Conservation (phyloP, 1,284 basidiomycete genomes). For the Apiotrichum veenhuisii region DNA sequence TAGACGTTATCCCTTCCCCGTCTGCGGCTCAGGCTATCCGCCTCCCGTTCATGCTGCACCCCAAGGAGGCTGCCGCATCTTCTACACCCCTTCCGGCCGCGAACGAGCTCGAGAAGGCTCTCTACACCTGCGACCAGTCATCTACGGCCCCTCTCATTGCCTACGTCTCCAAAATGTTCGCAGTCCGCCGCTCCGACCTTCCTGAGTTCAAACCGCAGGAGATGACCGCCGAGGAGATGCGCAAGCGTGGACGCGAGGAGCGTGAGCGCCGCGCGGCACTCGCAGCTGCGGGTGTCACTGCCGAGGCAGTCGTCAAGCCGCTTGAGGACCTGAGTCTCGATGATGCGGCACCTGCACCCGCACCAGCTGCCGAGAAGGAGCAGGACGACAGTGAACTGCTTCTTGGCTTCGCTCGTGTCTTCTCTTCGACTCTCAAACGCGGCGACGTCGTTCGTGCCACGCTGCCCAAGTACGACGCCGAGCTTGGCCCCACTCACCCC, state of each 20-base stretch:
- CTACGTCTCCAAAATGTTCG: constrained; percentile 99
- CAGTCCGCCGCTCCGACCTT: constrained; percentile 71
- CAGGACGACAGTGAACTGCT: constrained; percentile 57
- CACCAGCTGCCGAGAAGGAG: constrained; percentile 6
- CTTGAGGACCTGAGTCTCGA: constrained; percentile 7
- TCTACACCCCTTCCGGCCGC: constrained; percentile 54
- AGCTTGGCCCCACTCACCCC: constrained; percentile 63
- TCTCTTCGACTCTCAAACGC: constrained; percentile 75
- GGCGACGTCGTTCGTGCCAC: constrained; percentile 69
- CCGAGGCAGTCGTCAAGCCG: constrained; percentile 28
- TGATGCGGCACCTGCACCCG: neutral
- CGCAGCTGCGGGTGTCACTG: constrained; percentile 17
- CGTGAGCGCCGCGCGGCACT: constrained; percentile 55
- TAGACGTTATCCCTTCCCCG: constrained; percentile 89
- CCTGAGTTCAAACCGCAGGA: constrained; percentile 77
- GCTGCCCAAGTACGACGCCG: constrained; percentile 83
- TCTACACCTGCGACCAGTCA: constrained; percentile 69
- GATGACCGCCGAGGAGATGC: constrained; percentile 83
- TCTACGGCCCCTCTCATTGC: constrained; percentile 65
- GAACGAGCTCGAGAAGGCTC: constrained; percentile 74
- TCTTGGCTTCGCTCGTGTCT: constrained; percentile 89
- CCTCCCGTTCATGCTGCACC: constrained; percentile 90
- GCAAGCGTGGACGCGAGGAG: constrained; percentile 63
- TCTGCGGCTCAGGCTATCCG: constrained; percentile 73
- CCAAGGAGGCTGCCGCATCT: constrained; percentile 55